Evolutionary conservation across 2,329 filamentous ascomycete genomes (phyloP), one percentile per base, ranked within the genome.

Genomic region (Penicillium paneum): DNA sequence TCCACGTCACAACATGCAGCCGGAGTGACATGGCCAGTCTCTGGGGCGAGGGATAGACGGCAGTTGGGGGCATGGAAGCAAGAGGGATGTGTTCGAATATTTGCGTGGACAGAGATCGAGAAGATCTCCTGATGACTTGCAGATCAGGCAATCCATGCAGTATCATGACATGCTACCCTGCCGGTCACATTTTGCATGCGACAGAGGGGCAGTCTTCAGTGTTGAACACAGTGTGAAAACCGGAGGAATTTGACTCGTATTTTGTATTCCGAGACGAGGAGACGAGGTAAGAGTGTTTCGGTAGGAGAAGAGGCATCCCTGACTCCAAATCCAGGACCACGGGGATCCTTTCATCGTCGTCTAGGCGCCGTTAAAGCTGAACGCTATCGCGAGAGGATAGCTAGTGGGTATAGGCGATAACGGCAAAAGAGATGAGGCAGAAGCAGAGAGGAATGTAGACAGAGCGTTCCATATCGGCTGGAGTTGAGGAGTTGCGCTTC

Each of bases 391-490:
- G n/a, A 15, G 24, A 24, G 11, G 34, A 31, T 13, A 5, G 21
- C 62, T 60, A 71, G 60, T 71, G 67, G 62, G 65, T 54, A 55
- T 70, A 72, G 55, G 68, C 62, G 61, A 72, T 67, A 48, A 72
- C 70, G n/a, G 68, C 70, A 55, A 72, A 72, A 32, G 70, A 71
- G 56, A 71, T 65, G 46, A 72, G 60, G 55, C 70, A 72, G 63
- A 72, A 69, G 55, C 70, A 71, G 26, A 72, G 63, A 15, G 70
- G 69, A 32, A 72, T 71, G 43, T 70, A 71, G 58, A 71, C 67
- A 41, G 63, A 68, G 56, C 62, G 66, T 49, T 72, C 69, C 65
- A 71, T 71, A 28, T 70, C 66, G 46, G 42, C 46, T 7, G 46
- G 21, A 26, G 10, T 15, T 19, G 54, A 26, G 17, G 60, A 55